Evolutionary conservation across 257 asterid species (phyloP), one percentile per base, ranked within the genome.

Genomic region (Echium plantagineum): DNA sequence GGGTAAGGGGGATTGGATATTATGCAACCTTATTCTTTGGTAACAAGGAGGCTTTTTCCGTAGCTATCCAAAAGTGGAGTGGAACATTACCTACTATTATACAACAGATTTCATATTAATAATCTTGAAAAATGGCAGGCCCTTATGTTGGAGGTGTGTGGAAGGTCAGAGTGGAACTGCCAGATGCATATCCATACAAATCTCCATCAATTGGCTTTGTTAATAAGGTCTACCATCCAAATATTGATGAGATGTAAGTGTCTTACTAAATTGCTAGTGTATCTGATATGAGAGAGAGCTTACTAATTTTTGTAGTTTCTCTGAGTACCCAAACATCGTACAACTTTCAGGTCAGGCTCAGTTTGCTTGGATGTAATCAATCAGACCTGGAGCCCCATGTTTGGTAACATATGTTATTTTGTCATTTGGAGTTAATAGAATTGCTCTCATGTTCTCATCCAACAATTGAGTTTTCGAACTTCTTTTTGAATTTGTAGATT

Each of bases 311-410:
- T 6, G 19, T 53, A n/a, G 21, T 53, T n/a, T 7, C 28, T 19
- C 17, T 53, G 15, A 21, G 35, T 56, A 8, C 8, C 31, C n/a
- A 56, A 21, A 56, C 31, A 21, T 26, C 19, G 24, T 56, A 31
- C 46, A 20, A 66, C 58, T 67, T 79, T 51, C 87, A 93, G 99
- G 95, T 89, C 97, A 0, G 99, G 99, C 59, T 86, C 97, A 15
- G 95, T 93, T 71, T 93, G 99, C 63, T 81, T 89, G 53, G 97
- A 93, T 77, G 97, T 93, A 46, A 93, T 89, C 70, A 89, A 89
- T 76, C 97, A 93, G 82, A 86, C 95, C 0, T 93, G 99, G 99
- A 93, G 99, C 78, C 97, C 97, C 61, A 93, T 89, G 99, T 89
- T 89, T 52, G 99, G 99, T 93, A 88, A 72, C 73, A 42, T 42